phyloP scores from a whole-genome alignment of 1,284 basidiomycete genomes.

The Irpex sp. region DNA sequence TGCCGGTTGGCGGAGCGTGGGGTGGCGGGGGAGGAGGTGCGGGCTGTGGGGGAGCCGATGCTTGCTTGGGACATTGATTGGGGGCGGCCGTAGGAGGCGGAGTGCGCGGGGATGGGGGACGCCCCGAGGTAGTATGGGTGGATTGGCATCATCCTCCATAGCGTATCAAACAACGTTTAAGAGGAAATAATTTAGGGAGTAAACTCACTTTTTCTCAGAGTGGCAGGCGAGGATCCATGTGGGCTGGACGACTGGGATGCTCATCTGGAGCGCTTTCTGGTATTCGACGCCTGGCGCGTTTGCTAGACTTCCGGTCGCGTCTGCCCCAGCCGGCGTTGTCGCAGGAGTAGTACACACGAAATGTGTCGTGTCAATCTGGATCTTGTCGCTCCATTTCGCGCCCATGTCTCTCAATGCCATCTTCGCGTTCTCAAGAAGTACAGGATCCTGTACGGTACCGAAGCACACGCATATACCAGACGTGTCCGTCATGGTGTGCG shows the following conservation, averaged over 20 bases:
- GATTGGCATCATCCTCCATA: conserved; percentile 88
- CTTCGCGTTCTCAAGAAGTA: conserved; percentile 76
- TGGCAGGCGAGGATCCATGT: conserved; percentile 89
- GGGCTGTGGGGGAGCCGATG: conserved; percentile 43
- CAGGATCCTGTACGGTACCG: conserved; percentile 77
- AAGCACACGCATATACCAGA: conserved; percentile 92
- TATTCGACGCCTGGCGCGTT: conserved; percentile 79
- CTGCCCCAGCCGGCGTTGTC: conserved; percentile 58
- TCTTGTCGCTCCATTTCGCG: conserved; percentile 86
- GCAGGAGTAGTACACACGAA: conserved; percentile 92
- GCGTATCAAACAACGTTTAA: no score
- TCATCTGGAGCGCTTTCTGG: conserved; percentile 85
- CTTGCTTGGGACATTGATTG: conserved; percentile 78
- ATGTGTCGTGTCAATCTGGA: conserved; percentile 96
- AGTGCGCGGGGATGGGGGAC: conserved; percentile 42
- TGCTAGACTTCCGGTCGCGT: conserved; percentile 43
- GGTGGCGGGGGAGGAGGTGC: conserved; percentile 28
- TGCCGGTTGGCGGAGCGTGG: conserved; percentile 44
- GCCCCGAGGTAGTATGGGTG: conserved; percentile 78
- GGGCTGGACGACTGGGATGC: conserved; percentile 88
- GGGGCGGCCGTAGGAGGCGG: conserved; percentile 48
- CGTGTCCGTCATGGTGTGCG: conserved; percentile 92
- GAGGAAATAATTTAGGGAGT: no score
- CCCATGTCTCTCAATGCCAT: conserved; percentile 77
- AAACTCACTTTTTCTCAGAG: conserved; percentile 69